Base-by-base conservation (phyloP, 202 grass and related monocot genomes). In the Zoysia matrella region DNA sequence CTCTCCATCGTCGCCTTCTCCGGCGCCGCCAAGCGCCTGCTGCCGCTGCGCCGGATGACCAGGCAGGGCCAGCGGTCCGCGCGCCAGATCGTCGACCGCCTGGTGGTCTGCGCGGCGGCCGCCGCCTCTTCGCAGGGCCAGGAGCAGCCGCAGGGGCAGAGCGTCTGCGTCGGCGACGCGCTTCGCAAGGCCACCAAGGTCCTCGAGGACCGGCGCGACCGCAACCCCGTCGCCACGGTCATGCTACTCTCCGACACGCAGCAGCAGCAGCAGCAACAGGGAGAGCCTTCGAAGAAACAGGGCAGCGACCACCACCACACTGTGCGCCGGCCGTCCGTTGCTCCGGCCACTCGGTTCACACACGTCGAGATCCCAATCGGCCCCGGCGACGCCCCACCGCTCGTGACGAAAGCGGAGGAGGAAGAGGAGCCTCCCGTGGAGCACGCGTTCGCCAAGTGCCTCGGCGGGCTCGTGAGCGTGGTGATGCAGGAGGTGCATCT, bases 171-270 rank as follows among this genome's bases (percentile, higher is more conserved):
- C 7, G 87, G 90, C 46, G 95, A 98, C 73, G 89, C 92, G 5
- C 85, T 98, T 42, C 84, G 88, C 76, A 98, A 98, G 87, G 96
- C 96, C 70, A 92, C 92, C 61, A 98, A 98, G 80, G 89, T 98
- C 3, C 87, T 98, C 7, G 91, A 98, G 77, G 92, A 98, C 67
- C 91, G 96, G 7, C 85, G 87, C 8, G 88, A 98, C 52, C 91
- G 92, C 79, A 98, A 98, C 75, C 91, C 87, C 0, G 91, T 98
- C 4, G 96, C 96, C 56, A 99, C 96, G 16, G 85, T 99, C 69
- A 95, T 99, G 92, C 96, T 99, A 62, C 49, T 99, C 2, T 93
- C 92, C 5, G 91, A 99, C 52, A 86, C 82, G 30, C 82, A 82
- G 73, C 81, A n/a, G n/a, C n/a, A n/a, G n/a, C n/a, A n/a, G n/a